Evolutionary conservation across 306 rosid species (phyloP).

Genomic region (Amphicarpaea edgeworthii): DNA sequence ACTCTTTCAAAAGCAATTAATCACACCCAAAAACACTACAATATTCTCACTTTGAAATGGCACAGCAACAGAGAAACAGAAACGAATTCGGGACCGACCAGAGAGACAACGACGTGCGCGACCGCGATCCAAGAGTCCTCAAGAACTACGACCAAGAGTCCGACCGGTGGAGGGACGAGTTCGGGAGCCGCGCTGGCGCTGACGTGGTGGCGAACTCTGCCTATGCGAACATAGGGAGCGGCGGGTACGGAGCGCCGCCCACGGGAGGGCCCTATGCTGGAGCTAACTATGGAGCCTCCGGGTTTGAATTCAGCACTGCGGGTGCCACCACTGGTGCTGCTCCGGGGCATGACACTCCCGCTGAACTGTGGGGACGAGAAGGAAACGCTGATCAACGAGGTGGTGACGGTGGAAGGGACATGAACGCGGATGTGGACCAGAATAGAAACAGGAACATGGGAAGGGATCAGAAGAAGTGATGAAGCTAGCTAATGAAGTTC

Average conservation of each 20-base stretch:
- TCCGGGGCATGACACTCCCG: neutral
- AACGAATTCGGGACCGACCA: neutral
- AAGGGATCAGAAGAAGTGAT: no score
- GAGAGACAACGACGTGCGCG: neutral
- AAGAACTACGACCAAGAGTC: neutral
- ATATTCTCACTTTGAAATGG: constrained; percentile 24
- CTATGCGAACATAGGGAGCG: constrained; percentile 10
- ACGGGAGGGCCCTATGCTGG: neutral
- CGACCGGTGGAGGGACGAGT: constrained; percentile 16
- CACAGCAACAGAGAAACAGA: constrained; percentile 24
- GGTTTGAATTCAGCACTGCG: neutral
- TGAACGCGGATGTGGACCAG: no score
- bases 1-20: neutral
- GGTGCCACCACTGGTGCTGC: neutral
- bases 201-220: constrained; percentile 31
- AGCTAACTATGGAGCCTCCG: neutral
- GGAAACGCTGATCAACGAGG: no score
- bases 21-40: neutral
- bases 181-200: neutral
- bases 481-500: no score
- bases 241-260: neutral
- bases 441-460: no score
- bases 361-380: neutral
- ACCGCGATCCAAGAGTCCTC: neutral
- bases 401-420: no score